Evolutionary conservation across 805 yeast species (phyloP), one percentile per base, ranked within the genome.

Genomic region (Spathaspora gorwiae): DNA sequence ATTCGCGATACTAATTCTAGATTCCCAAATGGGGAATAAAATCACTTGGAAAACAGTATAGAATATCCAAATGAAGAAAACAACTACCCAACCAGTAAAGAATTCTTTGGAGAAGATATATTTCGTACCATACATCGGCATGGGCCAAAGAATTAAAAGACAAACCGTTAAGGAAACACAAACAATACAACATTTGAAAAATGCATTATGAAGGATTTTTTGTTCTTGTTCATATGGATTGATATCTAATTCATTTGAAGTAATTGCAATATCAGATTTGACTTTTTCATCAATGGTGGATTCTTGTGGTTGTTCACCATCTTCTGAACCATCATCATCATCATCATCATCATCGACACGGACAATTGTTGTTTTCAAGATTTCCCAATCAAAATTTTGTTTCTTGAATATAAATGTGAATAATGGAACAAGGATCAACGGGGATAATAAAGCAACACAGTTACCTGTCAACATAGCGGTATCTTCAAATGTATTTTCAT

Each of bases 391-490:
- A 54, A 83, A 90, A 56, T 85, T 74, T 55, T 84, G 90, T 5
- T 84, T 81, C 45, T 81, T 81, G 62, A 83, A 83, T 2, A 65
- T 67, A 34, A 73, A 69, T 0, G 94, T 84, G 44, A 89, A 68
- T 8, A 83, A 57, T 26, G 95, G 90, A 40, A 82, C 69, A 45
- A 82, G 73, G 13, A 89, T 63, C 13, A 78, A 57, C 8, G 96
- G 96, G 1, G 90, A 77, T 44, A 81, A 70, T 49, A 90, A 67
- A 0, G 96, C 92, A 43, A 88, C 90, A 39, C 88, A 81, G 63
- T 90, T 90, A 48, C 96, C 97, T 3, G 84, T 82, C 50, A 89
- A 73, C 97, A 90, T 90, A 35, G 97, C 85, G 59, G 87, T 78
- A 62, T 90, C 95, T 51, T 75, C 78, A 53, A 92, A 94, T n/a